phyloP scores from a whole-genome alignment of 768 basidiomycete genomes.

The Thelephora ganbajun region DNA sequence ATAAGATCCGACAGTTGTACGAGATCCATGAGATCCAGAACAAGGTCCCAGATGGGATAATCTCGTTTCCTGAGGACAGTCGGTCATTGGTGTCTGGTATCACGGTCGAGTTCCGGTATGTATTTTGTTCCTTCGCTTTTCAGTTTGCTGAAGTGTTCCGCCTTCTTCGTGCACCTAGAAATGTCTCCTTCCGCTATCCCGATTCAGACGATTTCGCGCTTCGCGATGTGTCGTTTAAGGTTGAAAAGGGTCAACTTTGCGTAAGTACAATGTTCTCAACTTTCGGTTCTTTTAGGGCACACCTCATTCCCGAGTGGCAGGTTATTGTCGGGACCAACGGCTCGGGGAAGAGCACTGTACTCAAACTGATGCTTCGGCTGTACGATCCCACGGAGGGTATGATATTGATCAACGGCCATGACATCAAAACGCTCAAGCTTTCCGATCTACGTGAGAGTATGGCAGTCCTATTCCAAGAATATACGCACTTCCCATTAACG shows the following conservation, averaged over 20 bases:
- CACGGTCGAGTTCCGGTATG: slow-evolving; percentile 42
- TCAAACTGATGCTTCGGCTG: slow-evolving; percentile 58
- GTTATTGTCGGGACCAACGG: slow-evolving; percentile 72
- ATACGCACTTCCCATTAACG: slow-evolving; percentile 65
- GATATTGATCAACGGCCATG: slow-evolving; percentile 48
- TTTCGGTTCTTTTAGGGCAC: no score
- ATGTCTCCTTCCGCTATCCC: slow-evolving; percentile 64
- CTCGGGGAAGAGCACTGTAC: slow-evolving; percentile 65
- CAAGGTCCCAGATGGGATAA: slow-evolving; percentile 35
- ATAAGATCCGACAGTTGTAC: slow-evolving; percentile 45
- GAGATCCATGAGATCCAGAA: slow-evolving; percentile 49
- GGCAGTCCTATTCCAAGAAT: slow-evolving; percentile 71
- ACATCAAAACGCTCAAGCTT: slow-evolving; percentile 49
- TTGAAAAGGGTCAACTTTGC: slow-evolving; percentile 58
- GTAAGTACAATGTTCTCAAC: slow-evolving; percentile 24
- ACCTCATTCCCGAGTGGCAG: slow-evolving; percentile 17
- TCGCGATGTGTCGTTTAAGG: slow-evolving; percentile 51
- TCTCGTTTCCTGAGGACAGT: slow-evolving; percentile 36
- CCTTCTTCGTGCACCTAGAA: slow-evolving; percentile 20
- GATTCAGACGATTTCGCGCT: slow-evolving; percentile 38
- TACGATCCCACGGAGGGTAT: slow-evolving; percentile 58
- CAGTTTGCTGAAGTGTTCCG: slow-evolving; percentile 4
- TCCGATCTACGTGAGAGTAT: slow-evolving; percentile 50
- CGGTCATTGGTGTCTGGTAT: slow-evolving; percentile 31
- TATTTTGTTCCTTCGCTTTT: background rate